A percentile compares a stretch with the other conserved stretches of the same genome.
Evolutionary conservation across 495 filamentous ascomycete species (phyloP).

Genomic region (Podospora pseudoanserina): DNA sequence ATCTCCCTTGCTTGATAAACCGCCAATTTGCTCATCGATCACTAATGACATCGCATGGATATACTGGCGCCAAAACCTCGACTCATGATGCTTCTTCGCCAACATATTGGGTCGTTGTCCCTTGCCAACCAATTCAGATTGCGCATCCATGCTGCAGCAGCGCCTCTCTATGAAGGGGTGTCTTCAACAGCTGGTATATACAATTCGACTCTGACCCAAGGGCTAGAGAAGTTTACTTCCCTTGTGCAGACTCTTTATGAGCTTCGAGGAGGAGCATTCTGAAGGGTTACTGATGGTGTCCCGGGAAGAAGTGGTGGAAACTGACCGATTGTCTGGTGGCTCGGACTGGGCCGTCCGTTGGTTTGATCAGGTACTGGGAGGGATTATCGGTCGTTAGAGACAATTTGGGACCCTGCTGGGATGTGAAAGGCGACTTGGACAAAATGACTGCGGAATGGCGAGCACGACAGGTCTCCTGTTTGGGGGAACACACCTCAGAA

Average conservation of each 20-base stretch:
- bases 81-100: no score
- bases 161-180: no score
- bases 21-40: no score
- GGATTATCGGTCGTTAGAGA: not conserved
- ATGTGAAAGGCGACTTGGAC: not conserved
- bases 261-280: not conserved
- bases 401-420: not conserved
- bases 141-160: no score
- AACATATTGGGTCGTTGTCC: no score
- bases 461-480: not conserved
- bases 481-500: no score
- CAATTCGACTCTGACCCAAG: not conserved
- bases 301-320: not conserved
- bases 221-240: not conserved
- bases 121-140: no score
- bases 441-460: not conserved
- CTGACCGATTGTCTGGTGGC: not conserved
- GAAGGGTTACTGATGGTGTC: not conserved
- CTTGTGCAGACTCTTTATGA: not conserved
- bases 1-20: no score
- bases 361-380: not conserved
- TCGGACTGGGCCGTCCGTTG: no score
- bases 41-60: no score
- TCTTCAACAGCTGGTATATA: not conserved
- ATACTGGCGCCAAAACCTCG: no score